Evolutionary conservation across 2,329 filamentous ascomycete species (phyloP).

Genomic region (Fusarium heterosporum): DNA sequence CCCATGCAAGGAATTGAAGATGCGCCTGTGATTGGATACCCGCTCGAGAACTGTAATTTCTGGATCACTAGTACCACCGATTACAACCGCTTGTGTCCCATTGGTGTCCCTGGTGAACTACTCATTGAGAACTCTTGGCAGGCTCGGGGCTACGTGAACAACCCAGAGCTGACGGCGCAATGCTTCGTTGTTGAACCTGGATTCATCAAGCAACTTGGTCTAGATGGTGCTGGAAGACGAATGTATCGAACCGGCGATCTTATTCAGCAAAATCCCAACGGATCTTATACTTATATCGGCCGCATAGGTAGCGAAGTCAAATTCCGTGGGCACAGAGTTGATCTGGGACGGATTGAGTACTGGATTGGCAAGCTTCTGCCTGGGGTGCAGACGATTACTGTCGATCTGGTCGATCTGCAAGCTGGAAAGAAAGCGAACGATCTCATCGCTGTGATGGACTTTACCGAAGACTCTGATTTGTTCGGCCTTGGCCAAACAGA

Average conservation of each 20-base stretch:
- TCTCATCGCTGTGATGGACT: background rate
- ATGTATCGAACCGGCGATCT: conserved; percentile 11
- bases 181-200: background rate
- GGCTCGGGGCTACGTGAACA: conserved; percentile 1
- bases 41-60: background rate
- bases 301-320: conserved; percentile 3
- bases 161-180: background rate
- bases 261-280: conserved; percentile 1
- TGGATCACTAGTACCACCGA: conserved; percentile 2
- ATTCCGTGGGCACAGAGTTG: conserved; percentile 5
- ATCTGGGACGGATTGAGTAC: conserved; percentile 10
- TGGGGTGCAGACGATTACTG: background rate
- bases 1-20: background rate
- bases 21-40: background rate
- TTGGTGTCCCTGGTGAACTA: background rate
- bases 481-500: background rate
- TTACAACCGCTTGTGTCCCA: background rate
- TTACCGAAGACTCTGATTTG: background rate
- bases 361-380: background rate
- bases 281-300: background rate
- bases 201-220: background rate
- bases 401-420: background rate
- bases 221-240: background rate
- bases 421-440: background rate
- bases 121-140: conserved; percentile 2